Base-by-base conservation (phyloP, 2,329 filamentous ascomycete species). In the Epichloe coenophiala region DNA sequence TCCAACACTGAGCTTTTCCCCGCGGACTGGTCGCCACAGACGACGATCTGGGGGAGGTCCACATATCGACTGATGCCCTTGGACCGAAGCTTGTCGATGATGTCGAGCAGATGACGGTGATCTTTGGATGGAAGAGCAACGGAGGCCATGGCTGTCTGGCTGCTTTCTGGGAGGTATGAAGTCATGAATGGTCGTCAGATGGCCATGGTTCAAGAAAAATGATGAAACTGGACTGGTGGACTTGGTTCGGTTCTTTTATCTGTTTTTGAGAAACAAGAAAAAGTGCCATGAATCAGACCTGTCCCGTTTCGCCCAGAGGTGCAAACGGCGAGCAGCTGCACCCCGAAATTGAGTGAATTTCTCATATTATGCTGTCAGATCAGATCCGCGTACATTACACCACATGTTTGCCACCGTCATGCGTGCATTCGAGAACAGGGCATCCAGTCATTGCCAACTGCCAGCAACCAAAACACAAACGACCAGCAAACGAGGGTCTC, bases 1-100 rank as follows among this genome's bases (percentile, higher is more conserved):
- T 84, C 78, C 0, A 85, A 71, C 0, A 83, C 77, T 0, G 79
- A 83, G 51, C 76, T 81, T 60, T 85, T 85, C 3, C 80, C 81
- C 1, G 75, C 74, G 0, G 75, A 80, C 56, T 83, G 78, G 51
- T 82, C 75, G 3, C 81, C 80, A 47, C 74, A 78, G 12, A 83
- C 78, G 31, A 83, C 73, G 51, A 74, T 71, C 54, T 74, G 65
- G 71, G 72, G 72, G 0, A 73, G 61, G 13, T 66, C 65, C 15
- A 75, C 61, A 52, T 57, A 50, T 13, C 43, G 40, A 37, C 50
- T 51, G 27, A 58, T 52, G 13, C 53, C 48, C 12, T 52, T 33
- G n/a, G 56, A 53, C 5, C 55, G 51, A 23, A 58, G 50, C 15
- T 45, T 49, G 42, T 55, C 53, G 8, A 59, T 51, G 8, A 56